A percentile compares a stretch with the other conserved stretches of the same genome.
Evolutionary conservation across 768 basidiomycete genomes (phyloP).

Genomic region (Boletus rex-veris): DNA sequence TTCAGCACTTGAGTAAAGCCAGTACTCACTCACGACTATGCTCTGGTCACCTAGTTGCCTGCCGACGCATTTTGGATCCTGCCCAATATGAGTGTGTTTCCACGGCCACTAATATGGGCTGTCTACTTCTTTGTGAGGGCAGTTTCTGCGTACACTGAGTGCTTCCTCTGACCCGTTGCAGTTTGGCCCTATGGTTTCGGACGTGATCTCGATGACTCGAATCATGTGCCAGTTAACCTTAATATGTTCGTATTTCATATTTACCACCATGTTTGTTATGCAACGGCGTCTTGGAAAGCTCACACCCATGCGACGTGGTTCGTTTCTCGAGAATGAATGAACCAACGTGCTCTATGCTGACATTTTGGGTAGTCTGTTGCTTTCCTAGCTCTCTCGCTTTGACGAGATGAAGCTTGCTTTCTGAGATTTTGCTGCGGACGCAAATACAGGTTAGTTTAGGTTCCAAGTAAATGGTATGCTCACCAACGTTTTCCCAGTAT

Average conservation of each 20-base stretch:
- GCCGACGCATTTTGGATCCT: constrained; percentile 2
- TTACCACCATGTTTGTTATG: constrained; percentile 4
- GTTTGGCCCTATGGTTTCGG: constrained; percentile 22
- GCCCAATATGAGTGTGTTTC: neutral
- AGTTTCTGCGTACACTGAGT: neutral
- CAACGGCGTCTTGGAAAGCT: constrained; percentile 1
- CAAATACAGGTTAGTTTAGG: neutral
- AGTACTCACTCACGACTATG: neutral
- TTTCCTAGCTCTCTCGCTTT: neutral
- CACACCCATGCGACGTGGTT: constrained; percentile 8
- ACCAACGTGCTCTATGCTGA: neutral
- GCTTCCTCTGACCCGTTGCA: neutral
- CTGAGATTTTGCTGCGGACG: neutral
- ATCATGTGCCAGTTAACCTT: constrained; percentile 13
- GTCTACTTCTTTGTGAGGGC: constrained; percentile 22
- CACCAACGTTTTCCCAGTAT: constrained; percentile 1
- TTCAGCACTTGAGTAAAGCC: neutral
- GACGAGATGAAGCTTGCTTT: neutral
- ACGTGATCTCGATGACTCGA: constrained; percentile 17
- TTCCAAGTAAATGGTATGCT: neutral
- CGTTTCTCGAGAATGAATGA: neutral
- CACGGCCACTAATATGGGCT: constrained; percentile 11
- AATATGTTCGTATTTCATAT: constrained; percentile 13
- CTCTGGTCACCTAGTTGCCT: neutral
- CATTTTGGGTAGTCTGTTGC: constrained; percentile 5